A percentile compares a stretch with the other conserved stretches of the same genome.
phyloP scores from a whole-genome alignment of 352 stramenopile genomes.

The Phytopythium ostracodes region DNA sequence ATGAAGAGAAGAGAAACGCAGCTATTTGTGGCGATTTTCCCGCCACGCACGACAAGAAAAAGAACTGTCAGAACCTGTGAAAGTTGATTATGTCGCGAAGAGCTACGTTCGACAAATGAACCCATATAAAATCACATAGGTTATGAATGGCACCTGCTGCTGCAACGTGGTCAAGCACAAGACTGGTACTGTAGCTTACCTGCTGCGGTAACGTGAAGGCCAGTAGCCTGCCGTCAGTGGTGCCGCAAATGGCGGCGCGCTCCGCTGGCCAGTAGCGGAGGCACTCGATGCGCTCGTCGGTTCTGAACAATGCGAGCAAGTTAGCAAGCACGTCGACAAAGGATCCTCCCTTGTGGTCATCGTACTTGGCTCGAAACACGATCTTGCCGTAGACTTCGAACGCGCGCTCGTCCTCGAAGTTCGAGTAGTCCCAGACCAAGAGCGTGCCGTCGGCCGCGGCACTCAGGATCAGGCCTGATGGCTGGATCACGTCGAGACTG shows the following conservation, averaged over 20 bases:
- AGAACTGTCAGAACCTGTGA: neutral
- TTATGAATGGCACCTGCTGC: neutral
- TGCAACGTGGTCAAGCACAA: neutral
- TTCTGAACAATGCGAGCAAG: slow-evolving; percentile 8
- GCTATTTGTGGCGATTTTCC: neutral
- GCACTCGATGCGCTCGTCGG: slow-evolving; percentile 27
- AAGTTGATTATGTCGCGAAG: neutral
- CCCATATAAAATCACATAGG: neutral
- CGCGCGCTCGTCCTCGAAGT: slow-evolving; percentile 33
- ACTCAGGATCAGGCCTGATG: slow-evolving; percentile 36
- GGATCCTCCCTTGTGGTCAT: neutral
- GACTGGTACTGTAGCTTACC: slow-evolving; percentile 5
- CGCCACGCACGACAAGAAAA: neutral
- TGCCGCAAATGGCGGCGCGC: slow-evolving; percentile 27
- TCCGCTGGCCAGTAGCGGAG: slow-evolving; percentile 28
- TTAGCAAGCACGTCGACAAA: neutral
- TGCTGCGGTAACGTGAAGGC: slow-evolving; percentile 23
- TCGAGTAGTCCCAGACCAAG: slow-evolving; percentile 55
- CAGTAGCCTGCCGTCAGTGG: slow-evolving; percentile 23
- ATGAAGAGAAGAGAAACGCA: too few relatives aligned
- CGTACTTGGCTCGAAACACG: slow-evolving; percentile 35
- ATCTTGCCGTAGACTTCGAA: slow-evolving; percentile 43
- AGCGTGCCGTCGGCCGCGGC: slow-evolving; percentile 51
- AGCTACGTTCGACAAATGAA: neutral
- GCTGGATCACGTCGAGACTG: slow-evolving; percentile 37